These are phyloP conservation scores for Knoxia roxburghii DNA, from an alignment of 257 asterid genomes.

Conservation along the genomic window DNA sequence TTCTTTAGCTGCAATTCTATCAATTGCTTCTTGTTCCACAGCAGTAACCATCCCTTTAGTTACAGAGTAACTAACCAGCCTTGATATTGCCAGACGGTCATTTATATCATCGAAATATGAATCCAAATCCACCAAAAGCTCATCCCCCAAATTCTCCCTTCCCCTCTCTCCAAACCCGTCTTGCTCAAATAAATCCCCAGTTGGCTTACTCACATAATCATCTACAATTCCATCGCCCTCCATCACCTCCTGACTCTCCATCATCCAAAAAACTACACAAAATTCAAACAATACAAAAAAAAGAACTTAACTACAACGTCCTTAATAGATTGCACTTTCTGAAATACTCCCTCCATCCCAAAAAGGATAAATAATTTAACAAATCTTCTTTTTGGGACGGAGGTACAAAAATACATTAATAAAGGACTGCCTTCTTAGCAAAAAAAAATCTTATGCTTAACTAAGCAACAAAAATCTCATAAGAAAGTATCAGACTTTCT, in stretches of 20 bases:
- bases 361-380: too few relatives aligned
- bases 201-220: constrained; percentile 17
- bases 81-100: constrained; percentile 51
- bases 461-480: background rate
- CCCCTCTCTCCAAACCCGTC: constrained; percentile 26
- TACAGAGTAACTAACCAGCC: constrained; percentile 82
- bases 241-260: constrained; percentile 18
- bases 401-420: too few relatives aligned
- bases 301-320: background rate
- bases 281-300: constrained; percentile 1
- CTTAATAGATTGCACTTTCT: background rate
- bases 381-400: too few relatives aligned
- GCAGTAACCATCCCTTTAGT: constrained; percentile 85
- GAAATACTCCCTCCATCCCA: background rate
- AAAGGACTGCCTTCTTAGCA: background rate
- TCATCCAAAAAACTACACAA: constrained; percentile 3
- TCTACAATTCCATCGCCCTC: constrained; percentile 22
- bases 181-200: constrained; percentile 15
- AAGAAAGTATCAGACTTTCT: background rate
- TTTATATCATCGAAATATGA: constrained; percentile 60
- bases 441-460: background rate
- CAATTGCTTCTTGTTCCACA: constrained; percentile 71
- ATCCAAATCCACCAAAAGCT: constrained; percentile 60
- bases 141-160: constrained; percentile 49
- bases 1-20: constrained; percentile 57